Base-by-base conservation (phyloP, 2,329 filamentous ascomycete species). In the Fusarium sp. region DNA sequence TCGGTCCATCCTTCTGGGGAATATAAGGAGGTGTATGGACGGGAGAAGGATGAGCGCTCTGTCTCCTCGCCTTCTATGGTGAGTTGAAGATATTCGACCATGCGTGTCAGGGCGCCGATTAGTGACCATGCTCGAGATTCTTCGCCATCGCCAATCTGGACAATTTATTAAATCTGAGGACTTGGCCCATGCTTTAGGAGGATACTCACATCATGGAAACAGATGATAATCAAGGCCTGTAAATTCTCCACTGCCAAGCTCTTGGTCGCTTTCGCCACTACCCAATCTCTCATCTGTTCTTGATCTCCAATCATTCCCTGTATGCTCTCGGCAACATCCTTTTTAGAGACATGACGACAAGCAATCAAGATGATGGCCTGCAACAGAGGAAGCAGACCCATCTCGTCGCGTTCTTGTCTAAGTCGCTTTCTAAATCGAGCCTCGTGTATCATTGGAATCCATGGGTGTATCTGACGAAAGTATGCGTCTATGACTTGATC, bases 21-120 rank as follows among this genome's bases (percentile, higher is more conserved):
- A 7, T 42, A 30, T 7, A 45, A 42, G 7, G 45, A 62, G 4
- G 21, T 55, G 4, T 34, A 53, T 42, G 38, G 52, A 17, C 32
- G 56, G 11, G 36, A 50, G 7, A 43, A 60, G 2, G 53, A 49
- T 8, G 49, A 46, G 4, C 32, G 39, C 21, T 67, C 46, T 3
- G 19, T 45, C 17, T 65, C 63, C 7, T 69, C 63, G 7, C 40
- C 43, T 24, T 76, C 74, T 1, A 75, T 54, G 2, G 65, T 74
- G 4, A 76, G 60, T 21, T 76, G 70, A 2, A 76, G 60, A 40
- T 73, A 76, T 34, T 76, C 74, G 6, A 74, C 74, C 1, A 71
- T 72, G 19, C 75, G 62, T 1, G 71, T 76, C 3, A 76, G 52
- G 1, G 74, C 75, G 6, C 66, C 74, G 19, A 75, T 68, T 7